A percentile compares a stretch with the other conserved stretches of the same genome.
Evolutionary conservation across 208 protist species (phyloP).

Genomic region (Balamuthia mandrillaris): DNA sequence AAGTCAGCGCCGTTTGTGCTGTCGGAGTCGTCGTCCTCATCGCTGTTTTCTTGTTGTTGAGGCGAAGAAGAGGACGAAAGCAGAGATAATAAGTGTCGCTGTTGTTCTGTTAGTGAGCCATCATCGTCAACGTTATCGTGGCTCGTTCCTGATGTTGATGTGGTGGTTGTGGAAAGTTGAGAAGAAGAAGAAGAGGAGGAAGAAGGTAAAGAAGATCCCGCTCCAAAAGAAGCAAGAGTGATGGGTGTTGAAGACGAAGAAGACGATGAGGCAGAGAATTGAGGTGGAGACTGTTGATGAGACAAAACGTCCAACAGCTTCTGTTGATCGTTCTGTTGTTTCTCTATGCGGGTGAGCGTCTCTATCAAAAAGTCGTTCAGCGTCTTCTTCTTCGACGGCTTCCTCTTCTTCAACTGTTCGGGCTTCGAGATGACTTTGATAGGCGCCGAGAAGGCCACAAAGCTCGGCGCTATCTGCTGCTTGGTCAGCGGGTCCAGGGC

Average conservation of each 20-base stretch:
- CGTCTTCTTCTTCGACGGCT: conserved; percentile 12
- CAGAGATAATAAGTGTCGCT: neutral
- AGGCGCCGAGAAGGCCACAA: neutral
- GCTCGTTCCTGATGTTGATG: no score
- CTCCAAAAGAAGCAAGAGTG: neutral
- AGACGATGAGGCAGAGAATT: neutral
- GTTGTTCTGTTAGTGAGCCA: no score
- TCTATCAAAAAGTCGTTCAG: conserved; percentile 34
- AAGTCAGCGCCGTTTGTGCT: neutral
- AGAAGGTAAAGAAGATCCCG: no score
- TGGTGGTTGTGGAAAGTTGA: neutral
- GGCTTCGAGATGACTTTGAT: conserved; percentile 44
- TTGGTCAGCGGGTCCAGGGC: conserved; percentile 32
- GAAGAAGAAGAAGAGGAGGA: neutral
- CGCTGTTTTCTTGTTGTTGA: neutral
- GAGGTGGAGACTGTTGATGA: neutral
- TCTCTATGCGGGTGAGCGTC: conserved; percentile 17
- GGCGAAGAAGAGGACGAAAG: neutral
- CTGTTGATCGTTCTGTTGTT: neutral
- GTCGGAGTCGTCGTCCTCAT: neutral
- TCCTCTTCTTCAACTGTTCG: conserved; percentile 26
- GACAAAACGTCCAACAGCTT: neutral
- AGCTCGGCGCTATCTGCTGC: neutral
- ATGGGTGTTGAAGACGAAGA: neutral
- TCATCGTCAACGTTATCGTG: no score